phyloP scores from a whole-genome alignment of 148 eudicot species.

The Polygonum maritimum region DNA sequence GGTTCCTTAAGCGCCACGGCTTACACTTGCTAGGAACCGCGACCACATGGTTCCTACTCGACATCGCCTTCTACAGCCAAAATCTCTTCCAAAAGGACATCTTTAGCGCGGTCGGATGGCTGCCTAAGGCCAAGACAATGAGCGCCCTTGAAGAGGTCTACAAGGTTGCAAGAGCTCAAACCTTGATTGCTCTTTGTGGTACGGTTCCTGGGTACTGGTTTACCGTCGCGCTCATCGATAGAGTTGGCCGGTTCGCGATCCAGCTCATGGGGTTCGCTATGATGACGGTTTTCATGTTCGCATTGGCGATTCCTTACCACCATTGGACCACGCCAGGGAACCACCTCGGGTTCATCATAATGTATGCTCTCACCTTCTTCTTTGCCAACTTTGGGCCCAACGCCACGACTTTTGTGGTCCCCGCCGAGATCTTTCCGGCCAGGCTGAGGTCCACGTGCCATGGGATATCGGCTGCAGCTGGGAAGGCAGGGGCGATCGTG shows the following conservation, averaged over 20 bases:
- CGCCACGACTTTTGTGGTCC: conserved; percentile 77
- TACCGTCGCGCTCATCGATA: conserved; percentile 57
- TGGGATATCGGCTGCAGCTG: conserved; percentile 79
- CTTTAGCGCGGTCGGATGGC: conserved; percentile 64
- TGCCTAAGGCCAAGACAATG: conserved; percentile 44
- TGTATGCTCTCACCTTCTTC: conserved; percentile 74
- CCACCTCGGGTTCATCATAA: conserved; percentile 55
- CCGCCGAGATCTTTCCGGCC: conserved; percentile 87
- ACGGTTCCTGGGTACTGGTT: conserved; percentile 92
- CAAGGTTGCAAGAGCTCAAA: conserved; percentile 67
- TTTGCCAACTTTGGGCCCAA: conserved; percentile 88
- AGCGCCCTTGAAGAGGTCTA: conserved; percentile 61
- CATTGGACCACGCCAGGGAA: conserved; percentile 54
- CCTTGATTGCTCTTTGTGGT: conserved; percentile 67
- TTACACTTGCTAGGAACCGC: conserved; percentile 65
- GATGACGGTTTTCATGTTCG: conserved; percentile 82
- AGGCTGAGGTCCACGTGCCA: conserved; percentile 83
- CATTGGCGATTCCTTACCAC: conserved; percentile 59
- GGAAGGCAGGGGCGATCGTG: conserved; percentile 75
- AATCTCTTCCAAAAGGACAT: conserved; percentile 81
- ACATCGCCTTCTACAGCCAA: conserved; percentile 77
- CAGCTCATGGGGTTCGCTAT: conserved; percentile 72
- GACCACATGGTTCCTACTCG: conserved; percentile 59
- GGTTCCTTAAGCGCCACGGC: conserved; percentile 52
- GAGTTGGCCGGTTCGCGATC: conserved; percentile 50